Percentiles rank a stretch among this genome's conserved stretches.
Conservation (phyloP, 257 asterid species). For the Lycium barbarum region DNA sequence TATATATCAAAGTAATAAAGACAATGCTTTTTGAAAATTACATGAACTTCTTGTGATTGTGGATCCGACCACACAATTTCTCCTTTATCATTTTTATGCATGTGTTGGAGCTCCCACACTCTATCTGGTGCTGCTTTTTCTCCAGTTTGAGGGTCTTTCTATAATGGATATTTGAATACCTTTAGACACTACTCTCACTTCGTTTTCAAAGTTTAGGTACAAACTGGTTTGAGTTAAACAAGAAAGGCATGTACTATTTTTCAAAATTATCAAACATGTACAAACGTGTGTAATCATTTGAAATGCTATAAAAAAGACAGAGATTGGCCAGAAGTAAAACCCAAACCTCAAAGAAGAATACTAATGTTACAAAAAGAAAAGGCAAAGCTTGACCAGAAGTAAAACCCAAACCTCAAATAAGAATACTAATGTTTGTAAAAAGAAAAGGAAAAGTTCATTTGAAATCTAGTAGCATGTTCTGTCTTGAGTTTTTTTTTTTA, state of each 20-base stretch:
- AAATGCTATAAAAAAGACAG: background rate
- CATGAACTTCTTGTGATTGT: background rate
- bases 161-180: background rate
- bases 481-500: background rate
- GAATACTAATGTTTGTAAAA: too few relatives aligned
- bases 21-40: background rate
- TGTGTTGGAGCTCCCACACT: background rate
- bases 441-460: background rate
- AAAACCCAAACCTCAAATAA: too few relatives aligned
- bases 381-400: too few relatives aligned
- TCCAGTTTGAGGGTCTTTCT: background rate
- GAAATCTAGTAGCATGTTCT: background rate
- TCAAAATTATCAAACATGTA: background rate
- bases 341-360: background rate
- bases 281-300: constrained; percentile 7
- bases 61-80: background rate
- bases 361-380: background rate
- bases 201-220: background rate
- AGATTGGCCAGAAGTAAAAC: background rate
- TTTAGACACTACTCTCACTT: background rate
- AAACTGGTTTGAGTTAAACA: background rate
- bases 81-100: background rate
- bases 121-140: background rate
- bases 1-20: background rate
- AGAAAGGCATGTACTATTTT: background rate